A percentile compares a stretch with the other conserved stretches of the same genome.
Conservation (phyloP, 2,329 filamentous ascomycete genomes). For the Monilinia fructicola region DNA sequence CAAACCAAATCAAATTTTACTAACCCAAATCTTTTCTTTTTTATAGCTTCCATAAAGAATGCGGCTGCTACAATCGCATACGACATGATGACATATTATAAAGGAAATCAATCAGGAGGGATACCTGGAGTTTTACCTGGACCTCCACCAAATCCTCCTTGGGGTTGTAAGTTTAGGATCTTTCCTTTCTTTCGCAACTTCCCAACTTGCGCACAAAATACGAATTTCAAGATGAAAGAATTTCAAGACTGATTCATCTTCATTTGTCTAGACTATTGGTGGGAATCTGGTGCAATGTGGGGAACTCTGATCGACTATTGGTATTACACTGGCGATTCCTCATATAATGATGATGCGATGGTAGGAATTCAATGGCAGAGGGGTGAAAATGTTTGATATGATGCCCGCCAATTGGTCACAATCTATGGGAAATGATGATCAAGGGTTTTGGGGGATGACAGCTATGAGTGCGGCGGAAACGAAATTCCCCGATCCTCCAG, state of each 20-base stretch:
- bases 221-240: not conserved
- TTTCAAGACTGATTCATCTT: not conserved
- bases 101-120: conserved; percentile 42
- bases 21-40: conserved; percentile 36
- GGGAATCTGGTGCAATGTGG: conserved; percentile 63
- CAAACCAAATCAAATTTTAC: not conserved
- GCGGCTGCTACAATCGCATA: conserved; percentile 39
- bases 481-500: conserved; percentile 67
- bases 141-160: conserved; percentile 42
- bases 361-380: conserved; percentile 60
- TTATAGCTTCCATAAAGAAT: conserved; percentile 43
- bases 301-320: conserved; percentile 61
- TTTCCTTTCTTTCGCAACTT: conserved; percentile 20
- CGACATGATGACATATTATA: conserved; percentile 46
- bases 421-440: conserved; percentile 43
- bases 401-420: conserved; percentile 51
- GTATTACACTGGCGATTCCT: conserved; percentile 58
- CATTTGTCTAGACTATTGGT: conserved; percentile 51
- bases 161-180: conserved; percentile 37
- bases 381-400: conserved; percentile 55
- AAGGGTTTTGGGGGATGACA: conserved; percentile 78
- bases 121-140: conserved; percentile 52
- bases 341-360: conserved; percentile 55
- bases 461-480: conserved; percentile 77
- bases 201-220: not conserved